phyloP scores from a whole-genome alignment of 495 filamentous ascomycete genomes.

The Daldinia caldariorum region DNA sequence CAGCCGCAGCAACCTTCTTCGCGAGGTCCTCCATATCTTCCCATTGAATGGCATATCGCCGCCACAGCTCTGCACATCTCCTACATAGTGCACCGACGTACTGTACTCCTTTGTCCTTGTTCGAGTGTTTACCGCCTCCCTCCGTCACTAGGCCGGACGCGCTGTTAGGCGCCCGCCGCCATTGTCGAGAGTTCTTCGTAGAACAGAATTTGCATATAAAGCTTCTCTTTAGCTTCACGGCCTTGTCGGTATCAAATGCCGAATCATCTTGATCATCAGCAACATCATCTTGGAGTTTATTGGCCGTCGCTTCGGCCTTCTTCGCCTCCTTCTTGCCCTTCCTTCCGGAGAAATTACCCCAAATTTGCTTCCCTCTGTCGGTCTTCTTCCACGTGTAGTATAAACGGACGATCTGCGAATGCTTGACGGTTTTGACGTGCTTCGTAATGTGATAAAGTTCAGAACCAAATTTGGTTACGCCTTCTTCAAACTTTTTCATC shows the following conservation, averaged over 20 bases:
- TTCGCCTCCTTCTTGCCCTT: slow-evolving; percentile 88
- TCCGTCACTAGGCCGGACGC: slow-evolving; percentile 78
- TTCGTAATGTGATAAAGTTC: slow-evolving; percentile 85
- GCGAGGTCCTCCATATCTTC: slow-evolving; percentile 93
- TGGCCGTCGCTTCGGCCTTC: slow-evolving; percentile 68
- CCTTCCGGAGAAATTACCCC: slow-evolving; percentile 86
- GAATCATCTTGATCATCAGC: slow-evolving; percentile 95
- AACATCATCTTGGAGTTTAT: slow-evolving; percentile 87
- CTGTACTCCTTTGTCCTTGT: slow-evolving; percentile 77
- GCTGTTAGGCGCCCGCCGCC: slow-evolving; percentile 87
- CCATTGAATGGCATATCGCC: slow-evolving; percentile 94
- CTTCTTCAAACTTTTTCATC: slow-evolving; percentile 90
- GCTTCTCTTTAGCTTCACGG: slow-evolving; percentile 74
- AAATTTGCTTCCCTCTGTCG: slow-evolving; percentile 81
- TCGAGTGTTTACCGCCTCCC: slow-evolving; percentile 65
- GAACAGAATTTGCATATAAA: slow-evolving; percentile 97
- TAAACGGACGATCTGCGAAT: slow-evolving; percentile 83
- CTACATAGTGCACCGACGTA: slow-evolving; percentile 86
- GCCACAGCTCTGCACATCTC: slow-evolving; percentile 90
- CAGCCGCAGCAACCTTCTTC: slow-evolving; percentile 84
- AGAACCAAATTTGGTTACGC: slow-evolving; percentile 87
- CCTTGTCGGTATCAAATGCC: slow-evolving; percentile 93
- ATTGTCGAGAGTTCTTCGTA: slow-evolving; percentile 82
- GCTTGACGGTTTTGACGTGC: slow-evolving; percentile 82
- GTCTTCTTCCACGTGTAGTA: slow-evolving; percentile 99